Conservation (phyloP, 306 rosid genomes). For the Lagenaria siceraria region DNA sequence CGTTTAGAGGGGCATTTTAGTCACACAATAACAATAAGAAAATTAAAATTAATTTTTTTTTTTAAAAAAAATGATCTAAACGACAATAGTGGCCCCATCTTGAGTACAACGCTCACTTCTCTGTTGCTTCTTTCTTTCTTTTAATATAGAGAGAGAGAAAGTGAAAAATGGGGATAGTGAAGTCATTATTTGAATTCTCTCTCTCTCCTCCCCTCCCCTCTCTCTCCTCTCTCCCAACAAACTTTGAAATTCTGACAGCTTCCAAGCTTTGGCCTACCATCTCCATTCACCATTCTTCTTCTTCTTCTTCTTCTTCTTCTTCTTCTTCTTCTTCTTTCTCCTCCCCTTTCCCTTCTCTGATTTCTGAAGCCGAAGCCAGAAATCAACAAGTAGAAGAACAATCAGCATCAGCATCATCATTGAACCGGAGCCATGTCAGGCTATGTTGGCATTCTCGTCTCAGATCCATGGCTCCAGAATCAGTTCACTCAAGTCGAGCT, state of each 20-base stretch:
- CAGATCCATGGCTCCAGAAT: conserved; percentile 96
- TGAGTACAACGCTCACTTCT: conserved; percentile 8
- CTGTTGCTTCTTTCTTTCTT: background rate
- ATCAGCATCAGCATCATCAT: background rate
- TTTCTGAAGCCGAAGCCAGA: background rate
- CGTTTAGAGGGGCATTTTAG: background rate
- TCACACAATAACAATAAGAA: background rate
- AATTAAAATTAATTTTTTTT: background rate
- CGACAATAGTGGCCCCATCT: conserved; percentile 19
- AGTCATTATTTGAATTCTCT: conserved; percentile 48
- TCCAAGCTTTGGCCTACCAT: conserved; percentile 14
- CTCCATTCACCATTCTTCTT: background rate
- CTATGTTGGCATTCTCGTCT: conserved; percentile 87
- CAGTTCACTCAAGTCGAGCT: conserved; percentile 99
- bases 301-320: background rate
- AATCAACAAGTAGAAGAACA: background rate
- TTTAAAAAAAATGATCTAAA: background rate
- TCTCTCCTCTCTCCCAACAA: conserved; percentile 3
- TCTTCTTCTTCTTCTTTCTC: background rate
- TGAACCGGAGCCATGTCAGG: conserved; percentile 38
- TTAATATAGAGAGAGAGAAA: background rate
- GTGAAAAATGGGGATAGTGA: conserved; percentile 11
- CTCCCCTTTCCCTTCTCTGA: background rate
- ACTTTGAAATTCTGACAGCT: conserved; percentile 64
- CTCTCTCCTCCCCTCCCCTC: conserved; percentile 5